Percentiles rank a stretch among this genome's conserved stretches.
Evolutionary conservation across 1,139 yeast genomes (phyloP).

Genomic region (Blastobotrys serpentis): DNA sequence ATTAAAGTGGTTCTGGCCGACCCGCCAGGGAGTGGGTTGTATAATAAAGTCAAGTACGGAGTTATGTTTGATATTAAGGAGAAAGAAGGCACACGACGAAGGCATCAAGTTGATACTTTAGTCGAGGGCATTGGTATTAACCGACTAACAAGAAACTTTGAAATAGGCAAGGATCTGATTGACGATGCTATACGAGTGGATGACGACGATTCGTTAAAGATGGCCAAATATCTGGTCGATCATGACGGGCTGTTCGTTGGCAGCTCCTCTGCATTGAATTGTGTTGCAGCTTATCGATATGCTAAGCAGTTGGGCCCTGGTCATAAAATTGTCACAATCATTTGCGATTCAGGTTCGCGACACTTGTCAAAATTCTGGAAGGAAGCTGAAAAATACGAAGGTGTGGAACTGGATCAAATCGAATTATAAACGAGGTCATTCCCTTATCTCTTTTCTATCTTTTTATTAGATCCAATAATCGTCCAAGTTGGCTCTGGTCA

Average conservation of each 20-base stretch:
- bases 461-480: neutral
- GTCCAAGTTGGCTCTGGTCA: neutral
- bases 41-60: slow-evolving; percentile 78
- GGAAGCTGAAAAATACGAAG: slow-evolving; percentile 19
- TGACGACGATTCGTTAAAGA: slow-evolving; percentile 75
- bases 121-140: slow-evolving; percentile 94
- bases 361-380: slow-evolving; percentile 94
- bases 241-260: slow-evolving; percentile 92
- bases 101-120: slow-evolving; percentile 94
- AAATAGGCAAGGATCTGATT: slow-evolving; percentile 55
- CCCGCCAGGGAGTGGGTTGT: slow-evolving; percentile 94
- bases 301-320: slow-evolving; percentile 64
- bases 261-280: slow-evolving; percentile 86
- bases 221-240: slow-evolving; percentile 81
- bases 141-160: slow-evolving; percentile 78
- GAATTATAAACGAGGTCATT: slow-evolving; percentile 1
- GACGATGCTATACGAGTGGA: slow-evolving; percentile 79
- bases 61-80: slow-evolving; percentile 92
- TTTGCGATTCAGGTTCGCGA: slow-evolving; percentile 90
- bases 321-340: slow-evolving; percentile 74
- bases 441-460: too few species aligned
- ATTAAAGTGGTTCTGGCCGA: slow-evolving; percentile 66
- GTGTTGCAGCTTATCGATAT: slow-evolving; percentile 78
- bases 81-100: slow-evolving; percentile 86
- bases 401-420: neutral